A percentile compares a stretch with the other conserved stretches of the same genome.
These are phyloP conservation scores for Hibiscus tridactylites DNA, from an alignment of 345 rosid genomes.

Conservation along the genomic window DNA sequence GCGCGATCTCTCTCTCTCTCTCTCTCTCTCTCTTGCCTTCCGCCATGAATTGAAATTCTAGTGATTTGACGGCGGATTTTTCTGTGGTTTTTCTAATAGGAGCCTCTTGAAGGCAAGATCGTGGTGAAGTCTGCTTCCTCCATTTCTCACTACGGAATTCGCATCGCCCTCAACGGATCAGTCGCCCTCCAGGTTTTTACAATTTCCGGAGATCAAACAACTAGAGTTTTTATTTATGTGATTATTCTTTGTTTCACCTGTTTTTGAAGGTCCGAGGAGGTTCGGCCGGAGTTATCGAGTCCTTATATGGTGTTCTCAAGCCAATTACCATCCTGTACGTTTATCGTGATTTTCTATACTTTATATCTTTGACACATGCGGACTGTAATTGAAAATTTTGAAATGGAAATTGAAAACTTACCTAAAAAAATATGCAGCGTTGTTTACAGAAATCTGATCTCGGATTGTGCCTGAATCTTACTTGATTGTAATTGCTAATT, in stretches of 20 bases:
- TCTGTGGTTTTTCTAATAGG: slow-evolving; percentile 29
- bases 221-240: not conserved
- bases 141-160: slow-evolving; percentile 63
- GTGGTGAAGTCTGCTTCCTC: slow-evolving; percentile 59
- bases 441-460: not conserved
- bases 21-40: not conserved
- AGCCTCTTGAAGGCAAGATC: slow-evolving; percentile 59
- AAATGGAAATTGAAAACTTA: not conserved
- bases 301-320: slow-evolving; percentile 68
- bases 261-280: slow-evolving; percentile 72
- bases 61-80: not conserved
- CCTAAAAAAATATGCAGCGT: not conserved
- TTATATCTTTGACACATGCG: not conserved
- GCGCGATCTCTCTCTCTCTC: not conserved
- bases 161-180: slow-evolving; percentile 59
- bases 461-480: not conserved
- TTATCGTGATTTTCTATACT: not conserved
- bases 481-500: not conserved
- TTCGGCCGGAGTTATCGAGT: slow-evolving; percentile 80
- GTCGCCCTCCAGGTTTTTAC: slow-evolving; percentile 71
- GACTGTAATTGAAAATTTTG: not conserved
- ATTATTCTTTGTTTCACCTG: not conserved
- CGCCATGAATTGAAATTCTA: not conserved
- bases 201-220: not conserved
- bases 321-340: slow-evolving; percentile 65